Evolutionary conservation across 75 land plant genomes (phyloP).

Genomic region (Picea sitchensis): DNA sequence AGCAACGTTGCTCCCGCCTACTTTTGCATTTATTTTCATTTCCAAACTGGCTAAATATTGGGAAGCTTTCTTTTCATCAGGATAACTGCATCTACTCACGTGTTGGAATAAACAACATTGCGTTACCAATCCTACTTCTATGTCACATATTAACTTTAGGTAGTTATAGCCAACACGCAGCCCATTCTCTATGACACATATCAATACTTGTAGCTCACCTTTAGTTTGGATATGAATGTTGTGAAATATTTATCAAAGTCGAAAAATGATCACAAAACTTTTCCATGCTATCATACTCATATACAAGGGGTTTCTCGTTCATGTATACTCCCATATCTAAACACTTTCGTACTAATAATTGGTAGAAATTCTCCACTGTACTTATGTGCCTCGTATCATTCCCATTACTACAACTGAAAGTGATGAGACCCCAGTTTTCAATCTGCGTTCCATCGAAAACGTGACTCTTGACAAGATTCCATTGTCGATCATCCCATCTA

Average conservation of each 20-base stretch:
- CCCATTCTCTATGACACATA: constrained; percentile 40
- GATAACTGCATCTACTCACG: constrained; percentile 4
- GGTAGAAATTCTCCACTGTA: background rate
- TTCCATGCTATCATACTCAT: background rate
- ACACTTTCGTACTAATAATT: constrained; percentile 5
- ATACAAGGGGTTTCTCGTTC: constrained; percentile 9
- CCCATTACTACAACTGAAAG: constrained; percentile 18
- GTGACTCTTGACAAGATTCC: constrained; percentile 37
- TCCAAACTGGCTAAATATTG: constrained; percentile 53
- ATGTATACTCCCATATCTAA: constrained; percentile 26
- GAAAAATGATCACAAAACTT: constrained; percentile 7
- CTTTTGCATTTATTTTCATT: constrained; percentile 59
- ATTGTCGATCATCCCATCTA: constrained; percentile 23
- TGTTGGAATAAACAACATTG: constrained; percentile 46
- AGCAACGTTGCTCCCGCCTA: constrained; percentile 52
- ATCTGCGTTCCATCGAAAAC: constrained; percentile 27
- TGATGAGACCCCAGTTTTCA: constrained; percentile 44
- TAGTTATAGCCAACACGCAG: constrained; percentile 37
- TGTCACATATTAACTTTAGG: constrained; percentile 57
- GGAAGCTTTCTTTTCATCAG: background rate
- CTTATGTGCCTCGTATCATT: background rate
- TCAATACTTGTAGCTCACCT: constrained; percentile 12
- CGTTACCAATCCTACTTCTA: constrained; percentile 47
- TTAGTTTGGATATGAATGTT: background rate
- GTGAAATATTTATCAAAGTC: constrained; percentile 17